Percentiles rank a stretch among this genome's conserved stretches.
phyloP scores from a whole-genome alignment of 1,284 basidiomycete species.

The Prillingera fragicola region DNA sequence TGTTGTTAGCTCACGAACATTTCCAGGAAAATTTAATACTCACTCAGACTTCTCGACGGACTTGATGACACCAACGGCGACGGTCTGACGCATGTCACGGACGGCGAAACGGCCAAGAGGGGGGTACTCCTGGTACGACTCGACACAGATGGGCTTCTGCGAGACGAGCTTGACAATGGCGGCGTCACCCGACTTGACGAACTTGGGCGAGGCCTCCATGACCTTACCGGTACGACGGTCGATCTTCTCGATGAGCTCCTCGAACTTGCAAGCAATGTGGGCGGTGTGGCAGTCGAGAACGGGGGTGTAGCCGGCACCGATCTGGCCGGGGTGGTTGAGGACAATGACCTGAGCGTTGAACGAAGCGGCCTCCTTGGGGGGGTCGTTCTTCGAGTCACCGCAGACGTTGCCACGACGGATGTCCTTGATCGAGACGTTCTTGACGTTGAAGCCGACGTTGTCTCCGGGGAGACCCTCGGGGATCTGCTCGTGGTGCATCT shows the following conservation, averaged over 20 bases:
- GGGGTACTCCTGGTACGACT: conserved; percentile 96
- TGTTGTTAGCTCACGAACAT: conserved; percentile 53
- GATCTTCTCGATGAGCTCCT: conserved; percentile 97
- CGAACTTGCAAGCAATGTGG: conserved; percentile 99
- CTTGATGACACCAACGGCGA: conserved; percentile 97
- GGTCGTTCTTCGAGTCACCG: conserved; percentile 99
- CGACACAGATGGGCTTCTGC: conserved; percentile 63
- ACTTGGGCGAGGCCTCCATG: conserved; percentile 74
- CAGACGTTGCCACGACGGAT: conserved; percentile 99
- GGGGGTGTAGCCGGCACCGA: conserved; percentile 75
- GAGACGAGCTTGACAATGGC: conserved; percentile 92
- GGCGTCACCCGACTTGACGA: conserved; percentile 88
- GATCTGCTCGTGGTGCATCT: conserved; percentile 99
- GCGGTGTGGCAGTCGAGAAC: conserved; percentile 99
- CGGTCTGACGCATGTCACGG: conserved; percentile 97
- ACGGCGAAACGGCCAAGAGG: conserved; percentile 96
- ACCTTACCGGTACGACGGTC: conserved; percentile 82
- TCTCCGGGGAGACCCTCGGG: conserved; percentile 92
- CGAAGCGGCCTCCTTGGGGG: conserved; percentile 96
- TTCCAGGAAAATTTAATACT: background rate
- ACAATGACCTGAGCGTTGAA: conserved; percentile 99
- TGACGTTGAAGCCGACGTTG: conserved; percentile 70
- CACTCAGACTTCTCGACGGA: conserved; percentile 77
- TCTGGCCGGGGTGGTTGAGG: conserved; percentile 99
- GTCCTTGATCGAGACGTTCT: conserved; percentile 99